A percentile compares a stretch with the other conserved stretches of the same genome.
These are phyloP conservation scores for Fusarium tjaetaba DNA, from an alignment of 2,329 filamentous ascomycete genomes.

Conservation along the genomic window DNA sequence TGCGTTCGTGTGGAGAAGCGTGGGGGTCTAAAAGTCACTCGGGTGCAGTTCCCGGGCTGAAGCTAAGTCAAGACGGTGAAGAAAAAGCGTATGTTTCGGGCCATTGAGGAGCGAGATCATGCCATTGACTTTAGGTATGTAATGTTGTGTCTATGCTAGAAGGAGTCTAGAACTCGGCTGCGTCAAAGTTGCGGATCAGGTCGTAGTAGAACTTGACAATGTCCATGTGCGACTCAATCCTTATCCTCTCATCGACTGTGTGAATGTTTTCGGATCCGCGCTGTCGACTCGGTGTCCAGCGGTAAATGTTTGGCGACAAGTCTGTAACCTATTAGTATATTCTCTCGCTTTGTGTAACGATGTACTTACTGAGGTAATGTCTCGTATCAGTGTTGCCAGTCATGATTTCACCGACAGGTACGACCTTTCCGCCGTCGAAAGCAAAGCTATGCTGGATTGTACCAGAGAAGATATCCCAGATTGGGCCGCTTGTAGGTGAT, in stretches of 20 bases:
- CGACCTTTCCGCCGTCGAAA: conserved; percentile 60
- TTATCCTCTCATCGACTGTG: conserved; percentile 54
- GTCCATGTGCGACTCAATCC: conserved; percentile 52
- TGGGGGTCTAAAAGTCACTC: conserved; percentile 5
- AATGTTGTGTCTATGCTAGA: not conserved
- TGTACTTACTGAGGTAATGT: conserved; percentile 52
- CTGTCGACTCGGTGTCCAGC: conserved; percentile 54
- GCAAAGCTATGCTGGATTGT: conserved; percentile 58
- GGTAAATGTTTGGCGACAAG: conserved; percentile 50
- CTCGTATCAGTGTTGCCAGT: conserved; percentile 56
- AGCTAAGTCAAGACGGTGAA: conserved; percentile 4
- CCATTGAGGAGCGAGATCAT: not conserved
- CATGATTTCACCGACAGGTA: conserved; percentile 61
- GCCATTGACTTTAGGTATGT: not conserved
- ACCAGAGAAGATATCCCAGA: conserved; percentile 61
- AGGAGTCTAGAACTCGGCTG: conserved; percentile 42
- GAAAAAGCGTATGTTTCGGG: not conserved
- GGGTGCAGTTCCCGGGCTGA: not conserved
- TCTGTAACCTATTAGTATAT: conserved; percentile 29
- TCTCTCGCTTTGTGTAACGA: not conserved
- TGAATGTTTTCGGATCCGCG: conserved; percentile 49
- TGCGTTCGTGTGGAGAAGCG: conserved; percentile 19
- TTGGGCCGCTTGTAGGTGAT: conserved; percentile 59
- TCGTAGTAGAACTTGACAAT: conserved; percentile 57
- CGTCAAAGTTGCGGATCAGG: conserved; percentile 57